Evolutionary conservation across 805 yeast genomes (phyloP).

Genomic region (Kurtzmaniella cleridarum): DNA sequence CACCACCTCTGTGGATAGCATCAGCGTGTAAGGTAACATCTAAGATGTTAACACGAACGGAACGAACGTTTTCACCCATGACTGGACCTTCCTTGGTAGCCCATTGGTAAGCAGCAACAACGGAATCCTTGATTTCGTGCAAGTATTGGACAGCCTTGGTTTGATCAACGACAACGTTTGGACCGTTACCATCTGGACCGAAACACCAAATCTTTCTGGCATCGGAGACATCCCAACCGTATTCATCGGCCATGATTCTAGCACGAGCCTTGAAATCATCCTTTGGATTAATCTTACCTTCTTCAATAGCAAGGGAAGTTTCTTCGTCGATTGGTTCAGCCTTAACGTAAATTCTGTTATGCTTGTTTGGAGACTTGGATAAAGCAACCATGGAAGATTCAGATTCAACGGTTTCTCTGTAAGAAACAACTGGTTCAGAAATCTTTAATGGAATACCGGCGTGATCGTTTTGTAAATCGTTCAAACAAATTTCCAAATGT

Average conservation of each 20-base stretch:
- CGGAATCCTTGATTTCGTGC: constrained; percentile 98
- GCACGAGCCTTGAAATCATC: constrained; percentile 99
- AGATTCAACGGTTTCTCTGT: constrained; percentile 96
- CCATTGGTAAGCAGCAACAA: constrained; percentile 99
- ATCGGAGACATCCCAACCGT: constrained; percentile 99
- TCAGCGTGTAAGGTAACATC: constrained; percentile 99
- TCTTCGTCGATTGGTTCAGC: constrained; percentile 97
- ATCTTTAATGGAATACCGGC: constrained; percentile 98
- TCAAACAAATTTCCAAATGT: constrained; percentile 96
- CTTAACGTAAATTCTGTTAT: constrained; percentile 97
- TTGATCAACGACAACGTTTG: constrained; percentile 98
- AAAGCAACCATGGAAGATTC: constrained; percentile 94
- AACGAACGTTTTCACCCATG: constrained; percentile 94
- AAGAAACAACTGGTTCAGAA: constrained; percentile 96
- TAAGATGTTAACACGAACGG: constrained; percentile 94
- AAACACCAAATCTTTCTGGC: constrained; percentile 99
- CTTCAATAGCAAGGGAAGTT: constrained; percentile 85
- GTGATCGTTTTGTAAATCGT: constrained; percentile 96
- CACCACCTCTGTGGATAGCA: constrained; percentile 99
- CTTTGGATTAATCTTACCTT: constrained; percentile 87
- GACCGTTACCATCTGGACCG: constrained; percentile 99
- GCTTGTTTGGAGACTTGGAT: constrained; percentile 99
- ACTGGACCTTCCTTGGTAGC: constrained; percentile 99
- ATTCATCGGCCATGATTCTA: constrained; percentile 97
- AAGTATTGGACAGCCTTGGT: constrained; percentile 99